Evolutionary conservation across 176 grass and related monocot genomes (phyloP).

Genomic region (Calamus simplicifolius): DNA sequence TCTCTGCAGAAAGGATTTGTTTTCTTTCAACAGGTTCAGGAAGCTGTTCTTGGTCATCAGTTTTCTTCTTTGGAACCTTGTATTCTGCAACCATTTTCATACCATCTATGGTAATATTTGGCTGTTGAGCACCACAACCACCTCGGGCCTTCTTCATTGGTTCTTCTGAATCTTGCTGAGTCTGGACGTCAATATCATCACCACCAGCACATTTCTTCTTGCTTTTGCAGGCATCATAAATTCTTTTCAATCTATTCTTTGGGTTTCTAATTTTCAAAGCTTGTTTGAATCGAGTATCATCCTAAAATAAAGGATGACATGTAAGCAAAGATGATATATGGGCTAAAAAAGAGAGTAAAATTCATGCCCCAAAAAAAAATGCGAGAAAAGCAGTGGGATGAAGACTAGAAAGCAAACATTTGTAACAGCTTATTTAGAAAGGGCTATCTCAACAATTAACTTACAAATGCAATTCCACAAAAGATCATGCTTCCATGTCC

Average conservation of each 20-base stretch:
- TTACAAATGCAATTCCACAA: too few relatives aligned
- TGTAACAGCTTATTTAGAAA: too few relatives aligned
- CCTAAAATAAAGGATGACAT: slow-evolving; percentile 34
- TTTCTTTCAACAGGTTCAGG: slow-evolving; percentile 88
- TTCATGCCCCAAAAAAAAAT: neutral
- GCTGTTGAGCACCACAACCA: slow-evolving; percentile 95
- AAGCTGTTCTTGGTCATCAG: slow-evolving; percentile 87
- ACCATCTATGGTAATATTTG: slow-evolving; percentile 95
- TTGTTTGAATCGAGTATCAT: slow-evolving; percentile 88
- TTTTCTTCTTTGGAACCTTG: slow-evolving; percentile 87
- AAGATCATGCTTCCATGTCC: too few relatives aligned
- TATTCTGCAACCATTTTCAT: slow-evolving; percentile 99
- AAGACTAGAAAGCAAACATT: too few relatives aligned
- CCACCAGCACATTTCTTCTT: slow-evolving; percentile 82
- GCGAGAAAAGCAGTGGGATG: neutral
- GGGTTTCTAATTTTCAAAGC: slow-evolving; percentile 92
- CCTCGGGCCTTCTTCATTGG: slow-evolving; percentile 67
- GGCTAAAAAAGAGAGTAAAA: neutral
- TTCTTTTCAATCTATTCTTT: slow-evolving; percentile 84
- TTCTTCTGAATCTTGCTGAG: slow-evolving; percentile 69
- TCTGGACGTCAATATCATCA: slow-evolving; percentile 79
- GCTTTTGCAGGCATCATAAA: slow-evolving; percentile 98
- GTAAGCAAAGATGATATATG: neutral
- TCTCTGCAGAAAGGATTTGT: slow-evolving; percentile 89
- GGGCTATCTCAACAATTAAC: too few relatives aligned